phyloP scores from a whole-genome alignment of 108 stramenopile genomes.

The Fistulifera solaris region DNA sequence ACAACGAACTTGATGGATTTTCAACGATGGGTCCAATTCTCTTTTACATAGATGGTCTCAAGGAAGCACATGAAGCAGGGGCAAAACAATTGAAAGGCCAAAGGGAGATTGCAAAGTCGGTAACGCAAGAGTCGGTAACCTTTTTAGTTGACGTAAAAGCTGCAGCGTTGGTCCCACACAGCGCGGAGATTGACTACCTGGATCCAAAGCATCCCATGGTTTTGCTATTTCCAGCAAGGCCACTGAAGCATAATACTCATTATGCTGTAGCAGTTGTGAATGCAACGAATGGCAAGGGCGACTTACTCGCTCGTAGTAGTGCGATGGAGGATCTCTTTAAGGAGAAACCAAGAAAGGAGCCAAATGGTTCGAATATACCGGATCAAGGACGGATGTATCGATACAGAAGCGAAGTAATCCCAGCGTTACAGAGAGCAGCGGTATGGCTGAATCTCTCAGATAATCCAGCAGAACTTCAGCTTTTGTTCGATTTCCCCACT shows the following conservation, averaged over 20 bases:
- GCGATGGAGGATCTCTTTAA: slow-evolving; percentile 37
- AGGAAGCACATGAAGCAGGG: slow-evolving; percentile 29
- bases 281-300: slow-evolving; percentile 32
- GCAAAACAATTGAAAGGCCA: slow-evolving; percentile 28
- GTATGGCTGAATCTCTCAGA: slow-evolving; percentile 22
- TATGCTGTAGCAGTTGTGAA: slow-evolving; percentile 57
- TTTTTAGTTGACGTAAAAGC: slow-evolving; percentile 46
- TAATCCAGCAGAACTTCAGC: slow-evolving; percentile 24
- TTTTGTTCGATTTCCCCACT: slow-evolving; percentile 56
- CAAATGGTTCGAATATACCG: slow-evolving; percentile 8
- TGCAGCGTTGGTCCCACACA: slow-evolving; percentile 43
- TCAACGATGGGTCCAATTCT: slow-evolving; percentile 65
- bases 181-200: slow-evolving; percentile 57
- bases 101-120: slow-evolving; percentile 37
- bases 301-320: slow-evolving; percentile 25
- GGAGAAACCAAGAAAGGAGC: not conserved
- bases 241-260: slow-evolving; percentile 44
- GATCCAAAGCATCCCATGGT: slow-evolving; percentile 45
- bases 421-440: slow-evolving; percentile 34
- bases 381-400: not conserved
- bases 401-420: slow-evolving; percentile 24
- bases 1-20: slow-evolving; percentile 76
- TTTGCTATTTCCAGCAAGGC: slow-evolving; percentile 50
- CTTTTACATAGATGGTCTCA: slow-evolving; percentile 66
- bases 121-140: slow-evolving; percentile 45